Conservation (phyloP, 2,329 filamentous ascomycete species). For the Penicillium sp. region DNA sequence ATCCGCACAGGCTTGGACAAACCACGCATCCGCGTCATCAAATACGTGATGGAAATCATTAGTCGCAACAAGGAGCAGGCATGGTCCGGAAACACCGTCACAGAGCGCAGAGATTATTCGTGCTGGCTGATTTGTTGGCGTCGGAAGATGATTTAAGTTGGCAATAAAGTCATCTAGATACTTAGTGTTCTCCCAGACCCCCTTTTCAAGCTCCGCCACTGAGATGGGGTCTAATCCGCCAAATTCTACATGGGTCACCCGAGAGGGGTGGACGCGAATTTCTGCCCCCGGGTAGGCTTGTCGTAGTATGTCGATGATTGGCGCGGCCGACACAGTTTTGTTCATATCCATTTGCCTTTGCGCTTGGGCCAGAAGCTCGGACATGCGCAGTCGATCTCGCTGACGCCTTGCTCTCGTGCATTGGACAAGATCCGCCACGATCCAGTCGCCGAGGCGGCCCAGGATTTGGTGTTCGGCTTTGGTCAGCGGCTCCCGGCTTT, state of each 20-base stretch:
- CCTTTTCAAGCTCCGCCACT: conserved; percentile 2
- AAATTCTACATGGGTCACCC: conserved; percentile 2
- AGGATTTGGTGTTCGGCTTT: conserved; percentile 9
- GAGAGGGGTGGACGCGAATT: conserved; percentile 2
- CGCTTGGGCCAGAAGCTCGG: conserved; percentile 4
- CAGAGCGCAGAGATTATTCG: conserved; percentile 6
- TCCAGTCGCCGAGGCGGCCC: conserved; percentile 10
- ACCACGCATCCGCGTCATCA: conserved; percentile 12
- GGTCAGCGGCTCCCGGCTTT: conserved; percentile 6
- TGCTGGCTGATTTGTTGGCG: not conserved
- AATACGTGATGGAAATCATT: conserved; percentile 11
- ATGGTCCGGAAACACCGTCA: conserved; percentile 6
- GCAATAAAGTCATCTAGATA: conserved; percentile 6
- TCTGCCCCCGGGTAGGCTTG: conserved; percentile 3
- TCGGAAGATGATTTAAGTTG: conserved; percentile 3
- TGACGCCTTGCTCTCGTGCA: conserved; percentile 4
- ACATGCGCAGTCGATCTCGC: conserved; percentile 8
- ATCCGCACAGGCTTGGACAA: conserved; percentile 7
- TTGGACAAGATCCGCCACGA: conserved; percentile 9
- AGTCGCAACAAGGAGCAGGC: conserved; percentile 8
- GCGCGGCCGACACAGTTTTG: not conserved
- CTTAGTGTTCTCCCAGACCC: conserved; percentile 9
- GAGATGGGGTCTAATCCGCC: conserved; percentile 2
- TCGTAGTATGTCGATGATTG: conserved; percentile 1
- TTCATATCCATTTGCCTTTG: conserved; percentile 1